Conservation (phyloP, 257 asterid genomes). For the Plantago major region DNA sequence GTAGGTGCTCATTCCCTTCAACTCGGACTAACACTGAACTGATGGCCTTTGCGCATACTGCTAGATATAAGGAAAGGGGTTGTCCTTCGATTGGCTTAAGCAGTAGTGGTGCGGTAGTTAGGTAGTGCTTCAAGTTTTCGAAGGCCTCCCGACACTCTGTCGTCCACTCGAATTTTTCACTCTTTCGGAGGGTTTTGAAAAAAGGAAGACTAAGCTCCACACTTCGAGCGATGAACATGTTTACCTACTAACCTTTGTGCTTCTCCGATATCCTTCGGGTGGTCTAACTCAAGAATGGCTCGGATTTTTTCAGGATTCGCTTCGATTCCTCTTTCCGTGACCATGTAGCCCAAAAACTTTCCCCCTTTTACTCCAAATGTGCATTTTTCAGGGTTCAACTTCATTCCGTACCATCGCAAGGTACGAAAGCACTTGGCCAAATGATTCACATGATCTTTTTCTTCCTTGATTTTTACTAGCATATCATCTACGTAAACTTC, state of each 20-base stretch:
- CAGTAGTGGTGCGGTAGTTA: not conserved
- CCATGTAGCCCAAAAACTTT: not conserved
- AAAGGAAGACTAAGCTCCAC: not conserved
- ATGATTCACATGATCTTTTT: too few species aligned
- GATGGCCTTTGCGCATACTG: not conserved
- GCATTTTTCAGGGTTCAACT: not conserved
- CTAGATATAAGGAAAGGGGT: not conserved
- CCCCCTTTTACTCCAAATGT: not conserved
- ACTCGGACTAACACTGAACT: not conserved
- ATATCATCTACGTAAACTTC: too few species aligned
- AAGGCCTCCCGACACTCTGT: not conserved
- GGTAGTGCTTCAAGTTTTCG: not conserved
- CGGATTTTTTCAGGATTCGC: too few species aligned
- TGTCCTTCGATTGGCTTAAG: not conserved
- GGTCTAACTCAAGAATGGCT: not conserved
- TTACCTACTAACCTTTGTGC: not conserved
- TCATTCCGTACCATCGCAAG: not conserved
- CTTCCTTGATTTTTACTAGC: too few species aligned
- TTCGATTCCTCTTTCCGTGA: slow-evolving; percentile 1
- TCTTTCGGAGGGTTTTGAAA: not conserved
- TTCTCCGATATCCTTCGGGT: not conserved
- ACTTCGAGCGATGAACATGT: not conserved
- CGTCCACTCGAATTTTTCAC: not conserved
- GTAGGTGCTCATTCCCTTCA: not conserved
- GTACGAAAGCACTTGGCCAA: not conserved